Conservation (phyloP, 805 yeast genomes). For the Candida verbasci region DNA sequence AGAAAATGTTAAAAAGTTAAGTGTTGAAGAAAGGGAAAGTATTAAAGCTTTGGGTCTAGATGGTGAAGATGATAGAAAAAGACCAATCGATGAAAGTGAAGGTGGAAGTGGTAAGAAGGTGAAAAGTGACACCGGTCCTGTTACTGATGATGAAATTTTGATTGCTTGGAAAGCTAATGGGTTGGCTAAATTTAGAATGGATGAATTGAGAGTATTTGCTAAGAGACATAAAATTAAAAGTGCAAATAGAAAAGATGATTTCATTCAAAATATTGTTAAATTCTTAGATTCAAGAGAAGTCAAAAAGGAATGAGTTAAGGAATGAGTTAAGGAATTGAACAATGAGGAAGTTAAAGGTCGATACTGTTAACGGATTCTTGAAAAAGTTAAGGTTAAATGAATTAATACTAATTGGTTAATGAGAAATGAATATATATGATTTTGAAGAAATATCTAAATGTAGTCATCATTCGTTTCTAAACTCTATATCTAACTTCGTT, state of each 20-base stretch:
- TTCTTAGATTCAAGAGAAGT: constrained; percentile 20
- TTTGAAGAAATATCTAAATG: too few relatives aligned
- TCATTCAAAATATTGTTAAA: constrained; percentile 37
- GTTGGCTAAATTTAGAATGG: constrained; percentile 34
- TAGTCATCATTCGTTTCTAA: too few relatives aligned
- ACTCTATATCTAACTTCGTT: too few relatives aligned
- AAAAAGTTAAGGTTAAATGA: too few relatives aligned
- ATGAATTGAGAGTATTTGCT: constrained; percentile 40
- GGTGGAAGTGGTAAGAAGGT: neutral
- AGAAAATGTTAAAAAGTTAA: constrained; percentile 9
- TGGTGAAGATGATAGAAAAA: constrained; percentile 5
- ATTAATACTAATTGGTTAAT: too few relatives aligned
- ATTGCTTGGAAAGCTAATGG: constrained; percentile 37
- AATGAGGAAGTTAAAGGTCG: too few relatives aligned
- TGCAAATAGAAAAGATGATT: constrained; percentile 39
- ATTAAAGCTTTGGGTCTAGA: constrained; percentile 12
- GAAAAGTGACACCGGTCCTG: too few relatives aligned
- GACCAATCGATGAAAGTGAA: neutral
- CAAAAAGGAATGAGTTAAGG: neutral
- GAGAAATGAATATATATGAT: too few relatives aligned
- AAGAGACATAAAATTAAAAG: constrained; percentile 29
- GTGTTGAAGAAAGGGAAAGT: constrained; percentile 7
- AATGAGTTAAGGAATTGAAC: too few relatives aligned
- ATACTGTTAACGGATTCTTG: too few relatives aligned
- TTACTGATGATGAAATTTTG: constrained; percentile 26